These are phyloP conservation scores for Salix brachista DNA, from an alignment of 345 rosid genomes.

Conservation along the genomic window DNA sequence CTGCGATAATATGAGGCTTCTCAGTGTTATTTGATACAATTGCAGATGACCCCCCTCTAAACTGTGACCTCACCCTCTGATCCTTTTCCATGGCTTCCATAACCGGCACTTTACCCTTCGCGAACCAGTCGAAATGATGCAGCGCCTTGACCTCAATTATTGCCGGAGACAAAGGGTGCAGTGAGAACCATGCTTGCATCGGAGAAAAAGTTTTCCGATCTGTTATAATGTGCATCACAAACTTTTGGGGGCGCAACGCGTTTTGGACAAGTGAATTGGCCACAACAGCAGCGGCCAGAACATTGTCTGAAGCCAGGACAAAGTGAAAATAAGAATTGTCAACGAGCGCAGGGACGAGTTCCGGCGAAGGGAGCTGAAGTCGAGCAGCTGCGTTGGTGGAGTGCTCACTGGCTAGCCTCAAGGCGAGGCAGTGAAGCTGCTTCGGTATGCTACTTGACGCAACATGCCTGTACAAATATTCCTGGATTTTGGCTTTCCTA, in stretches of 20 bases:
- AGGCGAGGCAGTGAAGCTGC: conserved; percentile 81
- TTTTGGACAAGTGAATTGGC: conserved; percentile 68
- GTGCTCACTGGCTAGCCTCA: conserved; percentile 80
- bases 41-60: conserved; percentile 92
- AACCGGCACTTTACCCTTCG: conserved; percentile 92
- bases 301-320: conserved; percentile 87
- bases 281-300: conserved; percentile 88
- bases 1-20: conserved; percentile 71
- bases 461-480: conserved; percentile 80
- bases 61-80: conserved; percentile 73
- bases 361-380: conserved; percentile 80
- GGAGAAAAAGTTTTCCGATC: conserved; percentile 89
- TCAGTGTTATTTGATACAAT: conserved; percentile 64
- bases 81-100: conserved; percentile 98
- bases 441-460: conserved; percentile 97
- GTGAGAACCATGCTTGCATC: conserved; percentile 98
- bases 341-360: conserved; percentile 78
- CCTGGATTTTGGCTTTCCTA: conserved; percentile 87
- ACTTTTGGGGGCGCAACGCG: conserved; percentile 55
- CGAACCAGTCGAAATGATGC: conserved; percentile 96
- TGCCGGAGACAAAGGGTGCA: conserved; percentile 79
- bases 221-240: conserved; percentile 83
- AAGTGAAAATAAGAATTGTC: conserved; percentile 77
- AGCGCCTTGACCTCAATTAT: conserved; percentile 87
- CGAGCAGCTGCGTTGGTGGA: conserved; percentile 90